A percentile compares a stretch with the other conserved stretches of the same genome.
Conservation (phyloP, 306 rosid genomes). For the Rubus idaeus region DNA sequence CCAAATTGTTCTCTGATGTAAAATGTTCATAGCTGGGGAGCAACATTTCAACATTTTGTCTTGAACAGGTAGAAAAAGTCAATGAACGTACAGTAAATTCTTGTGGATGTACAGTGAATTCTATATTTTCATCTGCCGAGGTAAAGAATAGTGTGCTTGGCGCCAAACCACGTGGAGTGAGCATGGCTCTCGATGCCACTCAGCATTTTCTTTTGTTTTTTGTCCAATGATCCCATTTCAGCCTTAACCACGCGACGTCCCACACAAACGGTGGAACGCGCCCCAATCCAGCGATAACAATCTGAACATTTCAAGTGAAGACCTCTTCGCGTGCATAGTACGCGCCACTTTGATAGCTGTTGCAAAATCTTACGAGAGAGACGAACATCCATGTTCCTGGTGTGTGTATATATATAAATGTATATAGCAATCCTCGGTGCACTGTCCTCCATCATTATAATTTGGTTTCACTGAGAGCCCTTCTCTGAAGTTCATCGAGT, state of each 20-base stretch:
- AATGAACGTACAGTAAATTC: no score
- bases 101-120: no score
- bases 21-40: no score
- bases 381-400: not conserved
- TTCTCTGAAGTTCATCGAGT: not conserved
- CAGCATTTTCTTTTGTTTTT: not conserved
- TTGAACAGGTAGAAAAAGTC: no score
- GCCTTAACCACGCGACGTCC: not conserved
- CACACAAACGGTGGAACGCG: not conserved
- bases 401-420: no score
- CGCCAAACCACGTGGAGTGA: constrained; percentile 11
- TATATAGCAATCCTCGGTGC: not conserved
- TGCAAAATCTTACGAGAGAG: not conserved
- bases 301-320: not conserved
- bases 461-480: not conserved
- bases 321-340: constrained; percentile 2
- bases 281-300: not conserved
- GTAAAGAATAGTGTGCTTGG: no score
- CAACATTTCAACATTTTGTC: no score
- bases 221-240: no score
- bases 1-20: not conserved
- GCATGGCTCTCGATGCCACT: not conserved
- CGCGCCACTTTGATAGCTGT: constrained; percentile 24
- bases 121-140: no score
- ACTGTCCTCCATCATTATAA: not conserved